phyloP scores from a whole-genome alignment of 2,329 filamentous ascomycete species.

The Sarocladium kiliense region DNA sequence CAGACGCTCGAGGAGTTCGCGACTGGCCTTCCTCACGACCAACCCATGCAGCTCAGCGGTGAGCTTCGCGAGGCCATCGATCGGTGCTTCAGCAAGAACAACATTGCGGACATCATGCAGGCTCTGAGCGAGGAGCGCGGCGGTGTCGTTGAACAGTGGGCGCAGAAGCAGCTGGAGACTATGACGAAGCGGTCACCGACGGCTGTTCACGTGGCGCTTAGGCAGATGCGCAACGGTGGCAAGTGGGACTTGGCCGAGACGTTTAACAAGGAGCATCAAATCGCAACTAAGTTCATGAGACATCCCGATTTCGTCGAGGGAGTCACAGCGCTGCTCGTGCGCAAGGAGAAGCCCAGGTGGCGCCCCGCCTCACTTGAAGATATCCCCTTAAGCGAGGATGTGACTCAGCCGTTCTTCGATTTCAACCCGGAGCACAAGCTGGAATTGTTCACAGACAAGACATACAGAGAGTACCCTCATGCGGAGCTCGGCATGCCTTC shows the following conservation, averaged over 20 bases:
- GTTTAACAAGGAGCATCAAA: constrained; percentile 79
- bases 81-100: constrained; percentile 67
- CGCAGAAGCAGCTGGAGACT: constrained; percentile 67
- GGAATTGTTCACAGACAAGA: constrained; percentile 53
- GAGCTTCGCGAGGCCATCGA: constrained; percentile 77
- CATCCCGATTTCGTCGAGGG: constrained; percentile 90
- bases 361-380: constrained; percentile 67
- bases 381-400: constrained; percentile 47
- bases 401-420: constrained; percentile 65
- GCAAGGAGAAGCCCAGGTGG: constrained; percentile 70
- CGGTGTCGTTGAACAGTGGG: constrained; percentile 66
- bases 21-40: constrained; percentile 74
- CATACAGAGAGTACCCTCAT: constrained; percentile 73
- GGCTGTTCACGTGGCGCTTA: constrained; percentile 75
- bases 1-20: constrained; percentile 87
- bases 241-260: constrained; percentile 78
- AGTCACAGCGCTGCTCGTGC: constrained; percentile 74
- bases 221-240: constrained; percentile 72
- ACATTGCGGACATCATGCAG: constrained; percentile 62
- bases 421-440: constrained; percentile 43
- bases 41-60: constrained; percentile 63
- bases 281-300: constrained; percentile 83
- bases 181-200: constrained; percentile 79
- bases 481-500: constrained; percentile 64
- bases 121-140: constrained; percentile 54